phyloP scores from a whole-genome alignment of 257 asterid genomes.

The Pogostemon cablin region DNA sequence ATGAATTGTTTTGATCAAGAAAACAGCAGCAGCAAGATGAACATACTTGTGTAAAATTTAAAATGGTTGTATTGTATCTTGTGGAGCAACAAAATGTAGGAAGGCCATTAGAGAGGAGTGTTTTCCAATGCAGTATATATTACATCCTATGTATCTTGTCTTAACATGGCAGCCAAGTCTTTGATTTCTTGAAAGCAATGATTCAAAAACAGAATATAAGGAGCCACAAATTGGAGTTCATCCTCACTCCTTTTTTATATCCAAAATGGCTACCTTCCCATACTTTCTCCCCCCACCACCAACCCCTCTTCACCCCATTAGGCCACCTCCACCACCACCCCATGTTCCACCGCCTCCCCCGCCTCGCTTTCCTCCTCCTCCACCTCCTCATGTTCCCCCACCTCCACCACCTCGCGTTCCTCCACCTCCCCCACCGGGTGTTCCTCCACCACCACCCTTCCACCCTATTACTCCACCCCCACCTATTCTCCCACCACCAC shows the following conservation, averaged over 20 bases:
- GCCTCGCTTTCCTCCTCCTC: slow-evolving; percentile 2
- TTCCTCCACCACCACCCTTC: slow-evolving; percentile 17
- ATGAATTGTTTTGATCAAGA: slow-evolving; percentile 4
- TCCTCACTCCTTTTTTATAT: slow-evolving; percentile 8
- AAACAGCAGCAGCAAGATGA: background rate
- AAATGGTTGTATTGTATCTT: too few relatives aligned
- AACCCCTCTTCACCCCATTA: slow-evolving; percentile 1
- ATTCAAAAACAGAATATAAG: slow-evolving; percentile 22
- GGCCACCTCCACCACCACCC: slow-evolving; percentile 24
- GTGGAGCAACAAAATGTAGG: background rate
- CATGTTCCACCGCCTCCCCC: slow-evolving; percentile 15
- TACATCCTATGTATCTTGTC: slow-evolving; percentile 29
- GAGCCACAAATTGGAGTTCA: slow-evolving; percentile 14
- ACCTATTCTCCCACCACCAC: slow-evolving; percentile 31
- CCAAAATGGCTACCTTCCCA: slow-evolving; percentile 36
- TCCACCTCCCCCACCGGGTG: slow-evolving; percentile 27
- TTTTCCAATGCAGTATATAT: slow-evolving; percentile 38
- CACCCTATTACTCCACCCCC: slow-evolving; percentile 32
- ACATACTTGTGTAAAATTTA: background rate
- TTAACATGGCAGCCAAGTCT: slow-evolving; percentile 52
- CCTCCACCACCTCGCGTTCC: slow-evolving; percentile 22
- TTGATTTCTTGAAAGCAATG: slow-evolving; percentile 46
- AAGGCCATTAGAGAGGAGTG: slow-evolving; percentile 33
- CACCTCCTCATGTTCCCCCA: slow-evolving; percentile 15
- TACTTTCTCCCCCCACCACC: slow-evolving; percentile 22